Percentiles rank a stretch among this genome's conserved stretches.
phyloP scores from a whole-genome alignment of 495 filamentous ascomycete genomes.

The Glonium stellatum region DNA sequence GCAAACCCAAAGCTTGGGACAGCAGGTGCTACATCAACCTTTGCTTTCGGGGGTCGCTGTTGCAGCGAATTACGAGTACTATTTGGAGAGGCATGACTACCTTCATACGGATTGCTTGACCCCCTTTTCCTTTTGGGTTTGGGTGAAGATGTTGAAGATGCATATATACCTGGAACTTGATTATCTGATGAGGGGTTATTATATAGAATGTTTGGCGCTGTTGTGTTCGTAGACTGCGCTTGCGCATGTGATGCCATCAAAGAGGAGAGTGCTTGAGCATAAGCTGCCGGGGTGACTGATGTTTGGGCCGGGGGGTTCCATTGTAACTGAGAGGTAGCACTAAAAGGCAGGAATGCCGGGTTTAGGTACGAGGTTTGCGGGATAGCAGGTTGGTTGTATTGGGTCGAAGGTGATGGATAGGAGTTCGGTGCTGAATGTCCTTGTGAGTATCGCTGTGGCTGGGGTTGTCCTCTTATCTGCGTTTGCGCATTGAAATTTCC shows the following conservation, averaged over 20 bases:
- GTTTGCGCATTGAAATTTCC: not conserved
- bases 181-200: not conserved
- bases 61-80: not conserved
- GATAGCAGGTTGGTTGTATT: not conserved
- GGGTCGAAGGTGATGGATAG: not conserved
- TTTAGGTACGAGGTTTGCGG: slow-evolving; percentile 12
- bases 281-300: slow-evolving; percentile 7
- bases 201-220: not conserved
- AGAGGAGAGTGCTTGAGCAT: slow-evolving; percentile 15
- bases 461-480: not conserved
- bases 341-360: slow-evolving; percentile 6
- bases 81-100: not conserved
- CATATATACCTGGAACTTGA: not conserved
- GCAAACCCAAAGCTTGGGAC: slow-evolving; percentile 57
- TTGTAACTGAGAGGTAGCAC: not conserved
- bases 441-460: not conserved
- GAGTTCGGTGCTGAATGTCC: not conserved
- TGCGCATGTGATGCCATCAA: slow-evolving; percentile 13
- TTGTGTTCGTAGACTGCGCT: slow-evolving; percentile 8
- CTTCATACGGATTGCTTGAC: not conserved
- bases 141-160: not conserved
- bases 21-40: slow-evolving; percentile 42
- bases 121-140: not conserved
- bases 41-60: slow-evolving; percentile 22
- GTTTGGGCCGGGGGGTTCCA: not conserved